These are phyloP conservation scores for Quercus phellos DNA, from an alignment of 331 rosid genomes.

Conservation along the genomic window DNA sequence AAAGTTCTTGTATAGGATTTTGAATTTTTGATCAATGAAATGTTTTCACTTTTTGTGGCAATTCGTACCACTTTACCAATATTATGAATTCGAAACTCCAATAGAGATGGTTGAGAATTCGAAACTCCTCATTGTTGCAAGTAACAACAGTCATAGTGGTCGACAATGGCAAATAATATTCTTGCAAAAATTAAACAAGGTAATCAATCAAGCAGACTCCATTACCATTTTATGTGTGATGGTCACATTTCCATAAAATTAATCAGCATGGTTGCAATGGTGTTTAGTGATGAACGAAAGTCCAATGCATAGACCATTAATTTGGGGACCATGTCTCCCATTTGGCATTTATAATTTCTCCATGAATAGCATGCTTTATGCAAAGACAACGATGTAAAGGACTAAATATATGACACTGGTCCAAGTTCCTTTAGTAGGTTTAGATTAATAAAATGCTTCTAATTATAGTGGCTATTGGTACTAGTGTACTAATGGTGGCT, in stretches of 20 bases:
- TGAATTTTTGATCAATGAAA: too few species aligned
- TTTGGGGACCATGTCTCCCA: conserved; percentile 15
- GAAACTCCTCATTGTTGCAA: neutral
- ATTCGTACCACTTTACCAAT: too few species aligned
- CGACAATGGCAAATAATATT: neutral
- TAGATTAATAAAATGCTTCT: conserved; percentile 7
- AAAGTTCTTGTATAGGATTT: too few species aligned
- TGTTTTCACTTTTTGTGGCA: too few species aligned
- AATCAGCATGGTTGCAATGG: neutral
- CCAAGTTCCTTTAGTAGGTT: conserved; percentile 9
- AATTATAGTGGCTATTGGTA: neutral
- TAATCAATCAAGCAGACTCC: neutral
- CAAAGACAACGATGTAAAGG: conserved; percentile 9
- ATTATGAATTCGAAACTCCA: too few species aligned
- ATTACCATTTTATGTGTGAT: neutral
- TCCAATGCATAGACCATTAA: neutral
- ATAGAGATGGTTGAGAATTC: too few species aligned
- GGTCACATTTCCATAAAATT: neutral
- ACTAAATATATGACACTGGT: neutral
- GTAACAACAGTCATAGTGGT: neutral
- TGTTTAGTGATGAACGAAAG: neutral
- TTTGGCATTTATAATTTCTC: neutral
- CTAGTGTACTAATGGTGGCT: conserved; percentile 5
- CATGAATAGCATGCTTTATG: conserved; percentile 1
- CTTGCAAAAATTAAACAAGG: neutral